Evolutionary conservation across 441 rosid species (phyloP), one percentile per base, ranked within the genome.

Genomic region (Breynia disticha): DNA sequence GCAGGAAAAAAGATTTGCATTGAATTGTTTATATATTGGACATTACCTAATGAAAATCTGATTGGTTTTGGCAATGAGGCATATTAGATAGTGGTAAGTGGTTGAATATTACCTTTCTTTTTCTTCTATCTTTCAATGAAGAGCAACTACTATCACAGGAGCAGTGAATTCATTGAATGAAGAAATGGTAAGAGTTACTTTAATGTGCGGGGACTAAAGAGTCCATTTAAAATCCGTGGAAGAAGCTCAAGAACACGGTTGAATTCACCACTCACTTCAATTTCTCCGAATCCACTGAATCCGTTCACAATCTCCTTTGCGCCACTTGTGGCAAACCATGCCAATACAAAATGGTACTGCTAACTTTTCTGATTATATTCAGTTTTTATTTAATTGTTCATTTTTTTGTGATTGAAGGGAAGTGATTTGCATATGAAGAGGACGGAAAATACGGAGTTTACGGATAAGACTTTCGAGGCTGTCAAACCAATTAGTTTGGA

Each of bases 231-330:
- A 78, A 78, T 87, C 96, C 3, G 87, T 86, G 55, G 72, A 82
- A 72, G 98, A 91, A 64, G 98, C 95, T n/a, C 94, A 83, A 57
- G 95, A 86, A 59, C 98, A 91, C 46, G 96, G n/a, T 95, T 13
- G 98, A 87, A 78, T 82, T 87, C 43, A 91, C 96, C 10, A 76
- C 96, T 45, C 98, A 91, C 77, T 86, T 95, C 74, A 82, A 93
- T 69, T 93, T 93, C 78, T 70, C 95, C 6, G 98, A 93, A 66
- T 93, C 98, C 43, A 86, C 97, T 50, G 98, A 93, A 63, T 86
- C 95, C 38, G 95, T 93, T 49, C 97, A 86, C 75, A 93, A 88
- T 70, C 87, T 93, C 66, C 77, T 88, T 48, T 93, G 98, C 71
- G 46, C 77, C 47, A 28, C 80, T 58, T 88, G 97, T 52, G 75